Base-by-base conservation (phyloP, 495 filamentous ascomycete species). In the Platismatia glauca region DNA sequence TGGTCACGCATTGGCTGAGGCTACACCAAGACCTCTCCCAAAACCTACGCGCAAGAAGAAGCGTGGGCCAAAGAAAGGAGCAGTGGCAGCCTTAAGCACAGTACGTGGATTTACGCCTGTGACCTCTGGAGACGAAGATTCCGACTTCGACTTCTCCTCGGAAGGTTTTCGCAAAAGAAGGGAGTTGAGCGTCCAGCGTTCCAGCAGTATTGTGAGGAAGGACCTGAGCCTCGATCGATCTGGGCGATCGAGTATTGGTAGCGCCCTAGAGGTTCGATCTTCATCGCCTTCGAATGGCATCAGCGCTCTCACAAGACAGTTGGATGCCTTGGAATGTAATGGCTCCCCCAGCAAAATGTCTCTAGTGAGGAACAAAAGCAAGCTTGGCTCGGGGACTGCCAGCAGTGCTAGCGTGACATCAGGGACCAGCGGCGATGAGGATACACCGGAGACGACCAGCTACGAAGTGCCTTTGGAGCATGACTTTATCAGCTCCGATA, bases 391-490 rank as follows among this genome's bases (percentile, higher is more conserved):
- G 16, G 72, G 67, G 53, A 76, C 78, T 24, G 74, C 78, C 33
- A 82, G 78, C 68, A 83, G 71, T 29, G 77, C 79, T 27, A 83
- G 82, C 67, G 76, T 78, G 2, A 76, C 77, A 41, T 88, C 86
- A 12, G 84, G 85, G 38, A 69, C 78, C 66, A 63, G 73, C 72
- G 76, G 80, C 75, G 71, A 86, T 50, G 75, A 74, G 22, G 79
- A 82, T 59, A 66, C 64, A 13, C 68, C 75, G 3, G 79, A 84
- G 63, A 76, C 84, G 73, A 84, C 84, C n/a, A 89, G 85, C 68
- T 97, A 97, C 68, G 91, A 97, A 74, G 84, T 98, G 60, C 84
- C 86, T 48, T 77, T 98, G 39, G 90, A 96, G 60, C 74, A 91
- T 52, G 94, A 96, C 72, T 98, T 95, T 66, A 81, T 89, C 50